A percentile compares a stretch with the other conserved stretches of the same genome.
Conservation (phyloP, 2,329 filamentous ascomycete species). For the Colletotrichum camelliae region DNA sequence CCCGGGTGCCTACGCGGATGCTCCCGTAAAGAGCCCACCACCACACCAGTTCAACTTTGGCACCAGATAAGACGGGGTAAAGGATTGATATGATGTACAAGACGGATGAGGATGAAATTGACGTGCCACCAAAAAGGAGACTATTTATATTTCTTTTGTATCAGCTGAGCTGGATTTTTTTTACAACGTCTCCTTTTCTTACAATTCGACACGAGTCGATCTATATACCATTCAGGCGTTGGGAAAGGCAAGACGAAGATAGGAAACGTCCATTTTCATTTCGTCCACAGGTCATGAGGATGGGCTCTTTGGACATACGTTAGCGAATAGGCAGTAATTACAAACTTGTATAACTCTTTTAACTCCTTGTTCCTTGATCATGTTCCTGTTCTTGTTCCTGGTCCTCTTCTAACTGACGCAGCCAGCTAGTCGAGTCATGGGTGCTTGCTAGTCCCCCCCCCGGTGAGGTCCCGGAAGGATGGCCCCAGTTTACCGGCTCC, state of each 20-base stretch:
- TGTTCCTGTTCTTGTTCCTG: no score
- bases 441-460: background rate
- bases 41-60: conserved; percentile 50
- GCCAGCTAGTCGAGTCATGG: background rate
- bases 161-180: conserved; percentile 15
- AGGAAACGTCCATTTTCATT: background rate
- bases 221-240: conserved; percentile 24
- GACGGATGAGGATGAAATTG: background rate
- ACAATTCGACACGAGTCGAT: conserved; percentile 1
- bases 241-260: conserved; percentile 16
- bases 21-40: conserved; percentile 57
- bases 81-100: conserved; percentile 1
- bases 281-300: background rate
- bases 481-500: conserved; percentile 5
- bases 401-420: no score
- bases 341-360: background rate
- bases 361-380: background rate
- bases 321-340: conserved; percentile 18
- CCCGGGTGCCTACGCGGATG: conserved; percentile 77
- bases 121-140: background rate
- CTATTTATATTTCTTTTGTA: conserved; percentile 9
- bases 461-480: background rate
- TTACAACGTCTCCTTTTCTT: background rate
- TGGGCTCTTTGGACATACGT: background rate
- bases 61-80: conserved; percentile 28